Base-by-base conservation (phyloP, 192 early-diverging fungal genomes). In the Podila verticillata region DNA sequence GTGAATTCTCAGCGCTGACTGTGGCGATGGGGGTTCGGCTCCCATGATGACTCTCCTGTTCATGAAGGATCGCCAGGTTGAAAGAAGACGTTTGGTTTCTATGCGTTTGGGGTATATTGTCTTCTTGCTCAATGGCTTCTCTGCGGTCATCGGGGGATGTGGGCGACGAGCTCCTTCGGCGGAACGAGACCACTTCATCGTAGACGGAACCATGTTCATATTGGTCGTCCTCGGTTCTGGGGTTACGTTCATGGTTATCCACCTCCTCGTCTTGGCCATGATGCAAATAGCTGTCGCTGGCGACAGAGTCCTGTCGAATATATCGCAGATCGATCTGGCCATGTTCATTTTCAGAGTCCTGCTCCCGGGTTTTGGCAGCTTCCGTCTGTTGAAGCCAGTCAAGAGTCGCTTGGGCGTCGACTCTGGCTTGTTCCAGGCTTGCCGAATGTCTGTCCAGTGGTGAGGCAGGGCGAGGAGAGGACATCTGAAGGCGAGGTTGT, bases 341-440 rank as follows among this genome's bases (percentile, higher is more conserved):
- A 30, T 19, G 8, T 2, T 28, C 28, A 26, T 26, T 7, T 9
- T 57, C 56, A 8, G 32, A 30, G n/a, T 54, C n/a, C 20, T 66
- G n/a, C 17, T 51, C 20, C 30, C 56, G 61, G 20, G 29, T 62
- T 44, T 17, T 30, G 1, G 70, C 70, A 15, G 39, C 54, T 28
- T 12, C 70, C 6, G 70, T 72, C 61, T 72, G 61, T 36, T 72
- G 62, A 3, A 72, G 15, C 70, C 70, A 72, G 7, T 72, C 70
- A 7, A 72, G 49, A 2, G 70, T 72, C 20, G 61, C 34, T 57
- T 13, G 32, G n/a, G 56, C 39, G 22, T 72, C 62, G 20, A 26
- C 17, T 13, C 35, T 36, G 29, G 22, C 28, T 31, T 61, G 12
- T 4, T 56, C 26, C 26, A 39, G 61, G 2, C 39, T 24, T 15